These are phyloP conservation scores for Cytospora schulzeri DNA, from an alignment of 2,329 filamentous ascomycete species.

Conservation along the genomic window DNA sequence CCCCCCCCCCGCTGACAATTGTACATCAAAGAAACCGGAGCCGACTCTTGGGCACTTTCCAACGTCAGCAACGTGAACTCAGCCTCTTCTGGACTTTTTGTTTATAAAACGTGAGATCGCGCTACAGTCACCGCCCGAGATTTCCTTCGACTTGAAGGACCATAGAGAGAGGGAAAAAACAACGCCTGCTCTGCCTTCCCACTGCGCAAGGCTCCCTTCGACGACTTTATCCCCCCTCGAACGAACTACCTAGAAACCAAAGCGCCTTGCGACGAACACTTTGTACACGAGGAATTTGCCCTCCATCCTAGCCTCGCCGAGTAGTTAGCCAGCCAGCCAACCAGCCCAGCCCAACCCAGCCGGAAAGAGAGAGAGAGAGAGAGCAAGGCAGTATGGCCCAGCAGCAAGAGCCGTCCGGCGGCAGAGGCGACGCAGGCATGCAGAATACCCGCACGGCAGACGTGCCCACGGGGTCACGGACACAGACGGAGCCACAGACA, in stretches of 20 bases:
- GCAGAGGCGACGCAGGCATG: conserved; percentile 7
- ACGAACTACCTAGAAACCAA: background rate
- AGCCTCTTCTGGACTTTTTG: background rate
- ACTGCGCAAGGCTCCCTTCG: background rate
- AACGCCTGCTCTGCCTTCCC: background rate
- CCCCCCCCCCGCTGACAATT: conserved; percentile 8
- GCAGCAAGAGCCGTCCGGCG: conserved; percentile 12
- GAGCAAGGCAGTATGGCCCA: background rate
- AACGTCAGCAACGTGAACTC: conserved; percentile 16
- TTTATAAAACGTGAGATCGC: background rate
- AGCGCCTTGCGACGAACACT: background rate
- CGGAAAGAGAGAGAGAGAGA: no score
- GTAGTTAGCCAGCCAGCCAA: background rate
- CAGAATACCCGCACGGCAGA: conserved; percentile 13
- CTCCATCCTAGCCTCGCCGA: background rate
- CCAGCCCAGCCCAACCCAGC: no score
- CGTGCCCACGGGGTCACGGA: conserved; percentile 22
- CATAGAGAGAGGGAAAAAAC: no score
- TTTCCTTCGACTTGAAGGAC: background rate
- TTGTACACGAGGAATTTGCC: background rate
- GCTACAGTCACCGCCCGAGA: background rate
- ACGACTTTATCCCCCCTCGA: background rate
- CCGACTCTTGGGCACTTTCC: conserved; percentile 17
- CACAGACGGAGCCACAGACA: conserved; percentile 27
- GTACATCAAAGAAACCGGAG: conserved; percentile 19